Evolutionary conservation across 228 moss, liverwort and hornwort species (phyloP).

Genomic region (Sphagnum magellanicum): DNA sequence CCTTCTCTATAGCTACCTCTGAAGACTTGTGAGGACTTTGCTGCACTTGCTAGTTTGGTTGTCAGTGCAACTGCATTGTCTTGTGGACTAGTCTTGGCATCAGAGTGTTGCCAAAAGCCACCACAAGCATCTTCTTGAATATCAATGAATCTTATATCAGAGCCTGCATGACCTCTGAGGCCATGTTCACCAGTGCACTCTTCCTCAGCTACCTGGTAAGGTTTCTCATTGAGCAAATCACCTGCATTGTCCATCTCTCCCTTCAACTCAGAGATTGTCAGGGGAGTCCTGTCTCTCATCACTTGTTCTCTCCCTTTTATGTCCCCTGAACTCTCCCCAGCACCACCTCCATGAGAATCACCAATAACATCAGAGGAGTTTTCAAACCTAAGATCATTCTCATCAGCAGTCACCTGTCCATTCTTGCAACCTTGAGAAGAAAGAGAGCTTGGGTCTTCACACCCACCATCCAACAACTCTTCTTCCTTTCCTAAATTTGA

Average conservation of each 20-base stretch:
- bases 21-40: slow-evolving; percentile 1
- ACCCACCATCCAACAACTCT: slow-evolving; percentile 1
- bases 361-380: too few species aligned
- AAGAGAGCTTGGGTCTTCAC: not conserved
- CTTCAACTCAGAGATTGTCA: slow-evolving; percentile 14
- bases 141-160: slow-evolving; percentile 3
- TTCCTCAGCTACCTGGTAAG: slow-evolving; percentile 31
- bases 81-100: not conserved
- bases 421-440: not conserved
- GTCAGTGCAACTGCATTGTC: not conserved
- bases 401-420: not conserved
- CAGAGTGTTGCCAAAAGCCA: not conserved
- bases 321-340: too few species aligned
- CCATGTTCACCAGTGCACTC: not conserved
- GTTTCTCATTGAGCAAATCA: slow-evolving; percentile 27
- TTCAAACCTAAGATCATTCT: too few species aligned
- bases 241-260: slow-evolving; percentile 13
- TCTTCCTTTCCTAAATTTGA: not conserved
- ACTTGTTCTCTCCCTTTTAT: too few species aligned
- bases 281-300: too few species aligned
- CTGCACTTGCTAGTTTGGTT: too few species aligned
- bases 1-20: slow-evolving; percentile 25
- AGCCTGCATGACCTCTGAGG: not conserved
- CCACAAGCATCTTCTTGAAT: slow-evolving; percentile 5
- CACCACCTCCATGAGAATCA: too few species aligned